Conservation (phyloP, 768 basidiomycete genomes). For the Lentinula boryana region DNA sequence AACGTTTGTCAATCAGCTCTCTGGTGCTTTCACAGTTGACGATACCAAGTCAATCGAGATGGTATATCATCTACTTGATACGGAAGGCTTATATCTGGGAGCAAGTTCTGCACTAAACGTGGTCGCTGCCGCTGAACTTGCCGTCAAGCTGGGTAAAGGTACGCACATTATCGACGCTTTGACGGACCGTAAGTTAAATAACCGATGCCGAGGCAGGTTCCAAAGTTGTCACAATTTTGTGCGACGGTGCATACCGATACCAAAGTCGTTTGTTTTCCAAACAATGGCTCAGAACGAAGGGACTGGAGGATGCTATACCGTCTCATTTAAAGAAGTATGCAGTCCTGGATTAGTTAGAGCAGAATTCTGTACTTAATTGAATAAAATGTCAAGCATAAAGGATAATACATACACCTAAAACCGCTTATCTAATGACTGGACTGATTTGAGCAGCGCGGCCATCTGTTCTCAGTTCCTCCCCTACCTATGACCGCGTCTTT, state of each 20-base stretch:
- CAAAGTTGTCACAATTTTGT: slow-evolving; percentile 82
- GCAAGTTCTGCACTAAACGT: slow-evolving; percentile 94
- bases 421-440: slow-evolving; percentile 1
- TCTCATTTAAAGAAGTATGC: slow-evolving; percentile 82
- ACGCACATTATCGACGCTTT: background rate
- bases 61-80: slow-evolving; percentile 88
- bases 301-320: slow-evolving; percentile 73
- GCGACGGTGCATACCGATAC: slow-evolving; percentile 96
- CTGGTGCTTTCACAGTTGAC: slow-evolving; percentile 80
- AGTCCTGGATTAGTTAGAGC: slow-evolving; percentile 59
- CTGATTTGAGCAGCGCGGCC: slow-evolving; percentile 3
- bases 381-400: background rate
- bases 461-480: background rate
- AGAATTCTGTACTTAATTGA: background rate
- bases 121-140: slow-evolving; percentile 87
- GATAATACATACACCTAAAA: background rate
- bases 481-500: slow-evolving; percentile 7
- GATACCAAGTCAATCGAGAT: slow-evolving; percentile 89
- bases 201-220: slow-evolving; percentile 44
- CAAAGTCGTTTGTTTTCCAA: slow-evolving; percentile 95
- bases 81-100: slow-evolving; percentile 91
- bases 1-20: slow-evolving; percentile 71
- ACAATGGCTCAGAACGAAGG: slow-evolving; percentile 83
- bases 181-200: background rate
- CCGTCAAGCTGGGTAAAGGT: slow-evolving; percentile 81